Percentiles rank a stretch among this genome's conserved stretches.
Conservation (phyloP, 1,284 basidiomycete genomes). For the Veloporphyrellus conicus region DNA sequence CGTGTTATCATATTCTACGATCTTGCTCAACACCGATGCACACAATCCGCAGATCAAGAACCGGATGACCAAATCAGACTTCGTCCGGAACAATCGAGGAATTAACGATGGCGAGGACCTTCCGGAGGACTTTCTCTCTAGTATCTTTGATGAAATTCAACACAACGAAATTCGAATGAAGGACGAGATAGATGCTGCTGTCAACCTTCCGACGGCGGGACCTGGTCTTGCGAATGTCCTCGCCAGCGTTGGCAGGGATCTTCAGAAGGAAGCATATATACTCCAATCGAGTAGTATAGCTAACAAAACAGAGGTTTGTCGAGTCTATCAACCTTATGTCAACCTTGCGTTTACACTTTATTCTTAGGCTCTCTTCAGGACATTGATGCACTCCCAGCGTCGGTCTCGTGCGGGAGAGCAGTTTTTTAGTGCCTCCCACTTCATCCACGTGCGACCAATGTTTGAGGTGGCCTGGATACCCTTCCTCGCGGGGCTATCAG, state of each 20-base stretch:
- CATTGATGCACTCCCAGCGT: slow-evolving; percentile 83
- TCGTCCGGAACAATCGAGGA: slow-evolving; percentile 89
- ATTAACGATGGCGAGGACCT: slow-evolving; percentile 89
- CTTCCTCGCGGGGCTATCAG: slow-evolving; percentile 89
- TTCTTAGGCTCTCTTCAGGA: slow-evolving; percentile 78
- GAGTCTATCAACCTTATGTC: background rate
- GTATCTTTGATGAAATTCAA: slow-evolving; percentile 86
- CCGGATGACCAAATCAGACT: slow-evolving; percentile 87
- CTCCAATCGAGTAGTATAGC: slow-evolving; percentile 93
- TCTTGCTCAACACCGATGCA: slow-evolving; percentile 94
- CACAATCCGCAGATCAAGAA: slow-evolving; percentile 92
- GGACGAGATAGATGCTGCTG: slow-evolving; percentile 77
- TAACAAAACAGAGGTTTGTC: slow-evolving; percentile 81
- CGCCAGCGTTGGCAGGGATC: slow-evolving; percentile 84
- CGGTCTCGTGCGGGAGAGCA: slow-evolving; percentile 74
- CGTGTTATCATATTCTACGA: slow-evolving; percentile 88
- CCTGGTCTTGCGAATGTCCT: slow-evolving; percentile 78
- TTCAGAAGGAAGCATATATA: slow-evolving; percentile 92
- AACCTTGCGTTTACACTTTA: background rate
- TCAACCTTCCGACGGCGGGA: slow-evolving; percentile 46
- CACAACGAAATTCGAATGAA: slow-evolving; percentile 96
- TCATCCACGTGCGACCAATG: slow-evolving; percentile 94
- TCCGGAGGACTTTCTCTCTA: slow-evolving; percentile 75
- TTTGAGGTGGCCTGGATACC: slow-evolving; percentile 98
- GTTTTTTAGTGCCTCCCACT: slow-evolving; percentile 92